phyloP scores from a whole-genome alignment of 164 flowering plant species.

The Tinospora cordifolia region DNA sequence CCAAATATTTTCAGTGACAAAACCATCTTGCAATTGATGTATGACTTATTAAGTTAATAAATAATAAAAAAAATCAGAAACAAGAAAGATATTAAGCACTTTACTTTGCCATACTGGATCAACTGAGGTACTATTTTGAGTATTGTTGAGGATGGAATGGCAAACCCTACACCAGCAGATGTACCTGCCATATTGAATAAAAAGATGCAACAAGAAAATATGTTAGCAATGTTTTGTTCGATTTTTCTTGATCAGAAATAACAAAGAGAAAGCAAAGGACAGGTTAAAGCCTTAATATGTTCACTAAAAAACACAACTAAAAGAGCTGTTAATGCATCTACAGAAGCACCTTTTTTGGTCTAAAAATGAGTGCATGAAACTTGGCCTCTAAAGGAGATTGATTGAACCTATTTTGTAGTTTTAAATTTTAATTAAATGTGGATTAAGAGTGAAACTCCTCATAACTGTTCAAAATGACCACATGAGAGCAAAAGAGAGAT shows the following conservation, averaged over 20 bases:
- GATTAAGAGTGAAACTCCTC: too few relatives aligned
- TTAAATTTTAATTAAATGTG: too few relatives aligned
- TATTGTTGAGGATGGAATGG: conserved; percentile 84
- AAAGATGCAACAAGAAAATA: neutral
- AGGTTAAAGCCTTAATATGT: neutral
- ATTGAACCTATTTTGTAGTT: too few relatives aligned
- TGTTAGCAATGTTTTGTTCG: neutral
- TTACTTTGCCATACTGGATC: conserved; percentile 80
- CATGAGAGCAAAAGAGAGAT: too few relatives aligned
- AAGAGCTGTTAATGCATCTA: neutral
- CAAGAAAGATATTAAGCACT: conserved; percentile 1
- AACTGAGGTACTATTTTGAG: conserved; percentile 77
- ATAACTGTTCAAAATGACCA: too few relatives aligned
- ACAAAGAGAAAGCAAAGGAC: neutral
- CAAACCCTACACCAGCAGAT: conserved; percentile 96
- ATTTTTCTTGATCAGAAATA: neutral
- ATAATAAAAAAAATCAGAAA: neutral
- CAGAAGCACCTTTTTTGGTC: neutral
- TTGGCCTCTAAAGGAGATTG: too few relatives aligned
- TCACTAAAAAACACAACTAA: neutral
- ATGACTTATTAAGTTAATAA: neutral
- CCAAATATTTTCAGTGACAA: neutral
- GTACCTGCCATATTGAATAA: conserved; percentile 46
- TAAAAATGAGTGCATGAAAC: too few relatives aligned
- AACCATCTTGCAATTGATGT: neutral